Conservation (phyloP, 495 filamentous ascomycete species). For the Sordaria brevicollis region DNA sequence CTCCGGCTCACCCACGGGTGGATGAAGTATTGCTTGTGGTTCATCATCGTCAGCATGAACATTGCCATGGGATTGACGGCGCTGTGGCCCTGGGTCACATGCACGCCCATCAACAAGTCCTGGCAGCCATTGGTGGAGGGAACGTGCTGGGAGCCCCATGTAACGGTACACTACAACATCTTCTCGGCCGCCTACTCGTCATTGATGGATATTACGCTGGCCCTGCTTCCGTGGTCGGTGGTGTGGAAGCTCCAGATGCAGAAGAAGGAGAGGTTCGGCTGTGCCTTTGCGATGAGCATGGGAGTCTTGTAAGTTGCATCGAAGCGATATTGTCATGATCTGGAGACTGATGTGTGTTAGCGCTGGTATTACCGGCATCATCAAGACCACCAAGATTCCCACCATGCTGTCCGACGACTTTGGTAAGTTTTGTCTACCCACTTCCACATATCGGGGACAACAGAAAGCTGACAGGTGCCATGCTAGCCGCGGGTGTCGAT, state of each 20-base stretch:
- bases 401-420: background rate
- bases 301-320: constrained; percentile 10
- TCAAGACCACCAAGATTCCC: constrained; percentile 16
- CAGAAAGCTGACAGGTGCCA: background rate
- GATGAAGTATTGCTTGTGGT: constrained; percentile 13
- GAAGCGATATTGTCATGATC: background rate
- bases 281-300: constrained; percentile 28
- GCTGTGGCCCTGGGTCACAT: constrained; percentile 29
- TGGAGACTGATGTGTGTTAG: constrained; percentile 5
- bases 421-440: constrained; percentile 4
- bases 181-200: constrained; percentile 20
- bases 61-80: constrained; percentile 26
- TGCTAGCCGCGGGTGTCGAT: constrained; percentile 10
- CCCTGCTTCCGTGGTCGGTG: constrained; percentile 25
- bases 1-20: constrained; percentile 16
- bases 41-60: constrained; percentile 26
- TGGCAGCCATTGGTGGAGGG: constrained; percentile 18
- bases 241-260: constrained; percentile 25
- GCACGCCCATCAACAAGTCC: constrained; percentile 23
- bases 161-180: constrained; percentile 11
- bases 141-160: constrained; percentile 22
- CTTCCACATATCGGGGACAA: background rate
- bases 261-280: constrained; percentile 26
- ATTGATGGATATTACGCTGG: constrained; percentile 21
- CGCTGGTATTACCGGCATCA: constrained; percentile 18